phyloP scores from a whole-genome alignment of 164 flowering plant species.

The Houttuynia cordata region DNA sequence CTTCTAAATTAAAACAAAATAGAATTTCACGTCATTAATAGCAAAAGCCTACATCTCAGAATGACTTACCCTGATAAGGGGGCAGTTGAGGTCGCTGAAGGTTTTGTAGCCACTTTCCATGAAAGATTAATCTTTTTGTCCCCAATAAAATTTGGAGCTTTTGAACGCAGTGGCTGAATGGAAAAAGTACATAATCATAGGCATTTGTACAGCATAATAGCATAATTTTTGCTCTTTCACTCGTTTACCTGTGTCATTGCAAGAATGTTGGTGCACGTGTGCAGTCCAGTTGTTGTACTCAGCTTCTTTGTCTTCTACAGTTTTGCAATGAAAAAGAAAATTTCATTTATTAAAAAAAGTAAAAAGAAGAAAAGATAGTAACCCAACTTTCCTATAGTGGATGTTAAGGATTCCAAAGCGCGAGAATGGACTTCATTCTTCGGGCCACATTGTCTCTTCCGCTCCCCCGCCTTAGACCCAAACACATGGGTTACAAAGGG shows the following conservation, averaged over 20 bases:
- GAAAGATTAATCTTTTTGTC: conserved; percentile 81
- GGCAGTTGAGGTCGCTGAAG: conserved; percentile 27
- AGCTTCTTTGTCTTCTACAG: conserved; percentile 71
- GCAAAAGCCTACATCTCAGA: background rate
- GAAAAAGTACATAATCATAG: background rate
- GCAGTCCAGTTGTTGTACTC: conserved; percentile 69
- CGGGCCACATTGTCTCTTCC: no score
- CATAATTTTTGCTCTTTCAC: background rate
- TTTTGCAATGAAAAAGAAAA: background rate
- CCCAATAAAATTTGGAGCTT: conserved; percentile 77
- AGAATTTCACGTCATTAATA: background rate
- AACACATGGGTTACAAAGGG: no score
- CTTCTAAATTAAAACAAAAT: no score
- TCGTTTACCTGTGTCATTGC: conserved; percentile 74
- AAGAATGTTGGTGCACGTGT: conserved; percentile 85
- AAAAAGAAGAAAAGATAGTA: background rate
- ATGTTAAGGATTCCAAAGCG: background rate
- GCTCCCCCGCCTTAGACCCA: no score
- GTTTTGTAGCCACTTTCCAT: conserved; percentile 75
- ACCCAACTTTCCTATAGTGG: background rate
- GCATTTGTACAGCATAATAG: background rate
- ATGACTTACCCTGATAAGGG: conserved; percentile 39
- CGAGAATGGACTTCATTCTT: no score
- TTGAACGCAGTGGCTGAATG: conserved; percentile 63
- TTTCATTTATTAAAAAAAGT: background rate